Percentiles rank a stretch among this genome's conserved stretches.
These are phyloP conservation scores for Diaporthe helianthi DNA, from an alignment of 2,329 filamentous ascomycete genomes.

Conservation along the genomic window DNA sequence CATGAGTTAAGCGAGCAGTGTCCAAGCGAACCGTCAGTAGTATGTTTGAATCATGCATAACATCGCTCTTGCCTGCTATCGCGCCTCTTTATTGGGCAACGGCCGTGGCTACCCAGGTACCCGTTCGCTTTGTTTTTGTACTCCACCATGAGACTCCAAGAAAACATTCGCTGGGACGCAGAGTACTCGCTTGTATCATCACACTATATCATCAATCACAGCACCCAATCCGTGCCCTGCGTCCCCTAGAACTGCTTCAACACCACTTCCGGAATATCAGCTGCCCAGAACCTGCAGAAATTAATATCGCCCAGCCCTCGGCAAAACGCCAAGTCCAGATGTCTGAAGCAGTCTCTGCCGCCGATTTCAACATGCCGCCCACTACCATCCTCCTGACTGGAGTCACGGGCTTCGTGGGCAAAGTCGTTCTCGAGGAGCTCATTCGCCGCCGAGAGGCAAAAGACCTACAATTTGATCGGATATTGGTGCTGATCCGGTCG, in stretches of 20 bases:
- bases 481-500: conserved; percentile 27
- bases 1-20: not conserved
- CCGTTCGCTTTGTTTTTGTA: no score
- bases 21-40: not conserved
- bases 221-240: not conserved
- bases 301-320: no score
- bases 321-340: not conserved
- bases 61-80: not conserved
- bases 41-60: not conserved
- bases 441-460: conserved; percentile 13
- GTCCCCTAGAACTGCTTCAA: conserved; percentile 1
- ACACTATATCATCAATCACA: not conserved
- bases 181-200: not conserved
- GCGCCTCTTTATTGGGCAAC: not conserved
- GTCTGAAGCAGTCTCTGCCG: no score
- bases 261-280: not conserved
- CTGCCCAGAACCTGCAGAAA: not conserved
- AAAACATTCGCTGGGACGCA: not conserved
- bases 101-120: not conserved
- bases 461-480: conserved; percentile 23
- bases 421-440: conserved; percentile 35
- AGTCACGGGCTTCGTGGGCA: conserved; percentile 35
- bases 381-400: conserved; percentile 33
- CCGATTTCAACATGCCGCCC: not conserved
- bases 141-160: not conserved